Evolutionary conservation across 257 asterid genomes (phyloP).

Genomic region (Capsicum pubescens): DNA sequence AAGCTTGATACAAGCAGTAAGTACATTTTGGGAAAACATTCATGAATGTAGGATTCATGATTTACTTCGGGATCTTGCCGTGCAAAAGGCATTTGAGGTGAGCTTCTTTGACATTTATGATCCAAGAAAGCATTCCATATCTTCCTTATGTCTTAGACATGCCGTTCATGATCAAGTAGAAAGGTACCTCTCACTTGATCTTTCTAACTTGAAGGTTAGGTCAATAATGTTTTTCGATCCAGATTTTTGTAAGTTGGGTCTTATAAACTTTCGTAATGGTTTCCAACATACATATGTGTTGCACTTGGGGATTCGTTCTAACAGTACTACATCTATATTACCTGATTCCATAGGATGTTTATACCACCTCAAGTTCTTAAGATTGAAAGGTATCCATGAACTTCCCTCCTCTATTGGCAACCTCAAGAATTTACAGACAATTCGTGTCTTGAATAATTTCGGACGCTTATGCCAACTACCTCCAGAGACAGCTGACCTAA

Average conservation of each 20-base stretch:
- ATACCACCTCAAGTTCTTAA: conserved; percentile 16
- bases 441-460: no score
- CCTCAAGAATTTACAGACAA: not conserved
- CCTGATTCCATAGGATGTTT: conserved; percentile 21
- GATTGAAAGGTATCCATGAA: not conserved
- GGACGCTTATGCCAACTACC: not conserved
- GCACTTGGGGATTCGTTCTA: not conserved
- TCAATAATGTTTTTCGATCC: not conserved
- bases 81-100: conserved; percentile 12
- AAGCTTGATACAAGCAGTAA: not conserved
- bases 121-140: not conserved
- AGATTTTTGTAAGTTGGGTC: not conserved
- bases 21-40: not conserved
- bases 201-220: not conserved
- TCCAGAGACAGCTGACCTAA: not conserved
- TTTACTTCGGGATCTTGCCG: conserved; percentile 30
- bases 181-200: conserved; percentile 2
- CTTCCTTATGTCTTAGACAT: not conserved
- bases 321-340: not conserved
- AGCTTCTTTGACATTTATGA: not conserved
- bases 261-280: not conserved
- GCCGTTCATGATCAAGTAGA: not conserved
- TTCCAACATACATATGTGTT: conserved; percentile 12
- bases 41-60: conserved; percentile 3
- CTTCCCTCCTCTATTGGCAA: conserved; percentile 23